Evolutionary conservation across 768 basidiomycete genomes (phyloP).

Genomic region (Ephemerocybe angulata): DNA sequence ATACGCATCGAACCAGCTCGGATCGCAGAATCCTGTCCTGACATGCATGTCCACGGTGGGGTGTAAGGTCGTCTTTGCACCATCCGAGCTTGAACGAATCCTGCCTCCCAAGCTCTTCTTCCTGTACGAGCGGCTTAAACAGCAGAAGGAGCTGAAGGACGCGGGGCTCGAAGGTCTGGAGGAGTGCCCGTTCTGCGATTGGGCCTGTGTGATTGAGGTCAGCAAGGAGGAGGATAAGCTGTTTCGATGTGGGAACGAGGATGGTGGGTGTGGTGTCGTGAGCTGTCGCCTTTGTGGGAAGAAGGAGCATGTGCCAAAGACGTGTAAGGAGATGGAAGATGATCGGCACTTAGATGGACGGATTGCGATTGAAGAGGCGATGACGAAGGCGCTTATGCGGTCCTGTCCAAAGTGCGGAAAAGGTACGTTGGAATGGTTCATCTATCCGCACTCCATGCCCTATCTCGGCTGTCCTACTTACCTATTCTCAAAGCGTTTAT

Average conservation of each 20-base stretch:
- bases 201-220: conserved; percentile 71
- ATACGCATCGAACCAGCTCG: not conserved
- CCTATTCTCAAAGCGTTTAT: conserved; percentile 56
- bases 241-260: conserved; percentile 52
- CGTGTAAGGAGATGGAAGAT: conserved; percentile 73
- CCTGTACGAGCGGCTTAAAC: conserved; percentile 27
- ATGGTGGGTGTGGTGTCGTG: conserved; percentile 69
- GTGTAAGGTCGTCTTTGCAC: conserved; percentile 64
- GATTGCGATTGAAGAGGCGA: conserved; percentile 87
- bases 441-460: not conserved
- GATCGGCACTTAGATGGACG: conserved; percentile 71
- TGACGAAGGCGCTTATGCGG: conserved; percentile 85
- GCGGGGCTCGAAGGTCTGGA: conserved; percentile 79
- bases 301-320: conserved; percentile 80
- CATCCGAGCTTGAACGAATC: conserved; percentile 64
- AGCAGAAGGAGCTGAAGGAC: conserved; percentile 73
- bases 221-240: conserved; percentile 55
- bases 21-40: not conserved
- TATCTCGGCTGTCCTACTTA: not conserved
- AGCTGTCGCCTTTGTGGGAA: conserved; percentile 81
- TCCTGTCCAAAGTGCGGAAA: conserved; percentile 86
- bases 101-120: conserved; percentile 66
- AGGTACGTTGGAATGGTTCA: too few relatives aligned
- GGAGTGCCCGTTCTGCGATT: conserved; percentile 91
- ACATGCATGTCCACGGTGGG: not conserved